These are phyloP conservation scores for Kuraishia capsulata DNA, from an alignment of 805 yeast genomes.

Conservation along the genomic window DNA sequence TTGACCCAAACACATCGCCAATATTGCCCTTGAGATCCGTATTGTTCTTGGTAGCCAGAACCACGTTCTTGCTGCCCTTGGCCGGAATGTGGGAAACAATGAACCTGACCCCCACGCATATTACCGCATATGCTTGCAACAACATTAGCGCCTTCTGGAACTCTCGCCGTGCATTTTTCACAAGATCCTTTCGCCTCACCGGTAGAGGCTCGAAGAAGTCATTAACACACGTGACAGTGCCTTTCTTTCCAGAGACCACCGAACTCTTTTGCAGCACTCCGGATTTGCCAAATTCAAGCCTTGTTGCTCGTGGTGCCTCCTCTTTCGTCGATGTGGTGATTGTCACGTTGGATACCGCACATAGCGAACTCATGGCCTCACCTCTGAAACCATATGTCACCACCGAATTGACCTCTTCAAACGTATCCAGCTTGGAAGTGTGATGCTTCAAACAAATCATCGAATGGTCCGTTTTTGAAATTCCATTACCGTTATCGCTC, in stretches of 20 bases:
- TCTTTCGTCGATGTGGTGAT: constrained; percentile 40
- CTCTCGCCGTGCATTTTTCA: constrained; percentile 59
- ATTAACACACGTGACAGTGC: constrained; percentile 56
- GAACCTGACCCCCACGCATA: constrained; percentile 48
- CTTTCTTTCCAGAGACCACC: constrained; percentile 44
- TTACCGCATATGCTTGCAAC: constrained; percentile 61
- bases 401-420: constrained; percentile 44
- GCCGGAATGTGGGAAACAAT: constrained; percentile 43
- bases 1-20: constrained; percentile 61
- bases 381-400: constrained; percentile 70
- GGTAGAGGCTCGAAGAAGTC: constrained; percentile 65
- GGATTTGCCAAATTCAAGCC: constrained; percentile 39
- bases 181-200: constrained; percentile 70
- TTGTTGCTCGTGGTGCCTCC: constrained; percentile 47
- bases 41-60: constrained; percentile 52
- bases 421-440: constrained; percentile 54
- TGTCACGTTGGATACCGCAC: constrained; percentile 40
- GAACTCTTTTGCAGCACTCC: constrained; percentile 40
- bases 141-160: constrained; percentile 57
- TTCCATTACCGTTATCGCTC: constrained; percentile 62
- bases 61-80: constrained; percentile 38
- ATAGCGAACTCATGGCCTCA: constrained; percentile 68
- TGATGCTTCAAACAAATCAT: constrained; percentile 50
- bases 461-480: constrained; percentile 39
- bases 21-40: constrained; percentile 45